These are phyloP conservation scores for Dendrocalamus sinicus DNA, from an alignment of 176 grass and related monocot species.

Conservation along the genomic window DNA sequence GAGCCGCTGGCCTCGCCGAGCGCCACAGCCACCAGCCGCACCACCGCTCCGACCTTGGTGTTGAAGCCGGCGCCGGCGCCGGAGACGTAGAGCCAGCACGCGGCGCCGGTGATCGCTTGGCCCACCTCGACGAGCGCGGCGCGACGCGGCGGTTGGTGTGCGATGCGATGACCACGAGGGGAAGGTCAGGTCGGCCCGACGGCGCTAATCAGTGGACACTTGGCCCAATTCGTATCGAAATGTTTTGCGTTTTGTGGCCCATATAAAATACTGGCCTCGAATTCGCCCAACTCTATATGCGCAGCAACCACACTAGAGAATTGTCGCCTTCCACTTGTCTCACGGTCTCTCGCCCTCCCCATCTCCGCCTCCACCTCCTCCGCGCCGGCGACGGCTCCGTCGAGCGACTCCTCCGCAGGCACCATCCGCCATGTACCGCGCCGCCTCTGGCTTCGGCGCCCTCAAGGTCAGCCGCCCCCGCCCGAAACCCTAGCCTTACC, in stretches of 20 bases:
- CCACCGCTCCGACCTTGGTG: background rate
- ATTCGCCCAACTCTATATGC: background rate
- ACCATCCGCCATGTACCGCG: conserved; percentile 65
- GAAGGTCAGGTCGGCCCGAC: background rate
- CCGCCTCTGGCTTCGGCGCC: conserved; percentile 61
- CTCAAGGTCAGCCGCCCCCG: conserved; percentile 68
- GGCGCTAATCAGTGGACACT: background rate
- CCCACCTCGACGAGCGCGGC: conserved; percentile 56
- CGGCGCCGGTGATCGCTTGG: conserved; percentile 46
- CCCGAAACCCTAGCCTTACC: conserved; percentile 9
- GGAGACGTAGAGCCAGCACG: conserved; percentile 51
- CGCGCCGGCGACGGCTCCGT: conserved; percentile 33
- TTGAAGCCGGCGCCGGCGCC: conserved; percentile 17
- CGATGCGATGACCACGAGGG: background rate
- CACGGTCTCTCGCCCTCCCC: conserved; percentile 34
- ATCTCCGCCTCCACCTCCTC: conserved; percentile 30
- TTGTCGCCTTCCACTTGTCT: conserved; percentile 47
- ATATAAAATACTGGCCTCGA: background rate
- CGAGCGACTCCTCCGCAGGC: conserved; percentile 20
- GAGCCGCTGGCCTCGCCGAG: conserved; percentile 49
- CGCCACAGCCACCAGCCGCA: background rate
- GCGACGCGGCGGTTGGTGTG: conserved; percentile 27
- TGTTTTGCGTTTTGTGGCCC: background rate
- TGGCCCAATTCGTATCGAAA: background rate
- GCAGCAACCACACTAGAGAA: background rate